Evolutionary conservation across 2,329 filamentous ascomycete genomes (phyloP).

Genomic region (Epichloe bromicola): DNA sequence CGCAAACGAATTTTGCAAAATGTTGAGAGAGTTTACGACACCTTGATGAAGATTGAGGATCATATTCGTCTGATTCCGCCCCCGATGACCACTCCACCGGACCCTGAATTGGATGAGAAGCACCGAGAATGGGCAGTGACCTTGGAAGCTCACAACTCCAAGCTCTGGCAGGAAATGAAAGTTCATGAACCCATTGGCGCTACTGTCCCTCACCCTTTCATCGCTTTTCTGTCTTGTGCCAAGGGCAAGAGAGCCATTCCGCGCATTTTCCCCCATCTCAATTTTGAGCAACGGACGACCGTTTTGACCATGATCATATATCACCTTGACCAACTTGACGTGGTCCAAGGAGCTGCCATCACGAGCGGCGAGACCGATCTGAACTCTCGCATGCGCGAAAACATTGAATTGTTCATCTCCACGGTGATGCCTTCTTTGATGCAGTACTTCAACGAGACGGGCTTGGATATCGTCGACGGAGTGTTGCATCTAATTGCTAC

Average conservation of each 20-base stretch:
- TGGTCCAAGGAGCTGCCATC: conserved; percentile 70
- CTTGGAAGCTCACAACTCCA: conserved; percentile 57
- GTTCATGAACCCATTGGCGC: conserved; percentile 81
- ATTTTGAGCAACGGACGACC: conserved; percentile 83
- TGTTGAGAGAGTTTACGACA: conserved; percentile 79
- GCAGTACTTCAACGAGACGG: conserved; percentile 80
- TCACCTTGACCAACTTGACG: conserved; percentile 83
- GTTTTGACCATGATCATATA: conserved; percentile 93
- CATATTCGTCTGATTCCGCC: conserved; percentile 69
- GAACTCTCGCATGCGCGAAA: conserved; percentile 71
- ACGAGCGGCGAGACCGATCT: conserved; percentile 57
- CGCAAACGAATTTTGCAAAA: conserved; percentile 73
- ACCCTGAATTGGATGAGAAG: conserved; percentile 55
- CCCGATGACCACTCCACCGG: conserved; percentile 39
- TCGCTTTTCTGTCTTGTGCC: conserved; percentile 82
- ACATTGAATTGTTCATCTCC: conserved; percentile 79
- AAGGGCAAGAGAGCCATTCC: conserved; percentile 96
- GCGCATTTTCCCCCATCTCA: conserved; percentile 81
- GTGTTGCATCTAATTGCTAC: conserved; percentile 76
- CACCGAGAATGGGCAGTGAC: conserved; percentile 58
- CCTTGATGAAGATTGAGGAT: conserved; percentile 87
- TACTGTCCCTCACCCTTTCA: conserved; percentile 79
- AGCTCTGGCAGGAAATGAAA: conserved; percentile 77
- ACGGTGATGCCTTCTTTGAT: conserved; percentile 85
- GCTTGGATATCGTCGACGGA: conserved; percentile 80